Conservation (phyloP, 2,329 filamentous ascomycete genomes). For the Lecanicillium sp. region DNA sequence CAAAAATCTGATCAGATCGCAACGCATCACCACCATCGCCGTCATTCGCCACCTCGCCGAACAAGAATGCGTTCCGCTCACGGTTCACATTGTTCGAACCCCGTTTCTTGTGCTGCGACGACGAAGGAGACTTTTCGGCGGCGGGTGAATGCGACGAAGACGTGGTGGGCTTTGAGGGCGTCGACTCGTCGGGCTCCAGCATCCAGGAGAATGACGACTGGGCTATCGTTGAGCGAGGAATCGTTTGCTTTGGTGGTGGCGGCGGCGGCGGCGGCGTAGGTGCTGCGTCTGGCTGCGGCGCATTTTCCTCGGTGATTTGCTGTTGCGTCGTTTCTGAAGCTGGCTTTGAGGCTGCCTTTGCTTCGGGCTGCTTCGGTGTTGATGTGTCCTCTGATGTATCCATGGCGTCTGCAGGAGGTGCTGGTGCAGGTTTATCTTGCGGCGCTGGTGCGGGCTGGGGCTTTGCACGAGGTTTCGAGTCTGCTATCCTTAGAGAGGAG, state of each 20-base stretch:
- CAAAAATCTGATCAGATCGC: conserved; percentile 45
- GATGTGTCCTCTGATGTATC: not conserved
- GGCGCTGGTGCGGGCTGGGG: not conserved
- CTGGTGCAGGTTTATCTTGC: not conserved
- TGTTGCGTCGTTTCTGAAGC: not conserved
- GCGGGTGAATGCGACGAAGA: conserved; percentile 11
- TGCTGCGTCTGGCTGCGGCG: not conserved
- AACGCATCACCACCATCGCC: conserved; percentile 25
- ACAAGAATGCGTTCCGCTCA: conserved; percentile 51
- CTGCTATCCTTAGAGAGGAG: not conserved
- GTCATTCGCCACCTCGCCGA: conserved; percentile 42
- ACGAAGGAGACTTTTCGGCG: conserved; percentile 21
- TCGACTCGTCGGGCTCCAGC: conserved; percentile 50
- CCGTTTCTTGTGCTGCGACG: conserved; percentile 30
- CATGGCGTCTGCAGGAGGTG: not conserved
- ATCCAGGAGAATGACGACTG: conserved; percentile 77
- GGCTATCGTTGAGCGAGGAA: conserved; percentile 58
- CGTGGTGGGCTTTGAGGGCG: conserved; percentile 12
- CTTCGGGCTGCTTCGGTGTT: not conserved
- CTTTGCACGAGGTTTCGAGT: not conserved
- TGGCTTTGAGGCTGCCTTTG: not conserved
- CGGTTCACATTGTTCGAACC: conserved; percentile 37
- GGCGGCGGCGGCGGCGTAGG: conserved; percentile 10
- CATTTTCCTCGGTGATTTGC: not conserved
- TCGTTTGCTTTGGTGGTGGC: conserved; percentile 23